phyloP scores from a whole-genome alignment of 1,139 yeast genomes.

The Pichia sp. region DNA sequence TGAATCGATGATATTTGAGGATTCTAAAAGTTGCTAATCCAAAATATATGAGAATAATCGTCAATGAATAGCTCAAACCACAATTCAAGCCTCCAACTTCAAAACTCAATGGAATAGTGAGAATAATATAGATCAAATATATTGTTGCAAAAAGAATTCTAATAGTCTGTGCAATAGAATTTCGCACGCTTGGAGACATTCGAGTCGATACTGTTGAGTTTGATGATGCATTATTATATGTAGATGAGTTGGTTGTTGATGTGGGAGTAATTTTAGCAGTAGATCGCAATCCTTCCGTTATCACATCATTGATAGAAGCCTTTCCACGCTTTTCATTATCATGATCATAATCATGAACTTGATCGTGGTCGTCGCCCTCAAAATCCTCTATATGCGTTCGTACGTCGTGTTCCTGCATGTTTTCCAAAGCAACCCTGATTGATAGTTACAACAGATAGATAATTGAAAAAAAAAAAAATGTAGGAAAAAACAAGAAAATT shows the following conservation, averaged over 20 bases:
- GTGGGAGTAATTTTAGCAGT: neutral
- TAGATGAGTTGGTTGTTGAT: neutral
- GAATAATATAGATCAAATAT: conserved; percentile 59
- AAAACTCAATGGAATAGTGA: conserved; percentile 90
- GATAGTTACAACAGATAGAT: neutral
- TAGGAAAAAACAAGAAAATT: no score
- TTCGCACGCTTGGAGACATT: neutral
- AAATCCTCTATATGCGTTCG: neutral
- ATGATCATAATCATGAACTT: no score
- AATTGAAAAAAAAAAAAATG: no score
- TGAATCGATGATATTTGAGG: conserved; percentile 34
- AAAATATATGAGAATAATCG: conserved; percentile 62
- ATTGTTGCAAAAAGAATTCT: conserved; percentile 40
- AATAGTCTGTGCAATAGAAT: conserved; percentile 7
- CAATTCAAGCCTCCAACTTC: conserved; percentile 89
- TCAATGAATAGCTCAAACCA: conserved; percentile 80
- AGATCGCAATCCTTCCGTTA: no score
- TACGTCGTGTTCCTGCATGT: neutral
- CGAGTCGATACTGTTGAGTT: neutral
- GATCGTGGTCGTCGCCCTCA: neutral
- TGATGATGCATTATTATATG: neutral
- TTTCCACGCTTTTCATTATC: no score
- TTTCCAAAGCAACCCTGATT: neutral
- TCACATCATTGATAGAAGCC: no score
- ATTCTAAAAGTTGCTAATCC: conserved; percentile 65